A percentile compares a stretch with the other conserved stretches of the same genome.
These are phyloP conservation scores for Cladosporium sp. DNA, from an alignment of 2,329 filamentous ascomycete species.

Conservation along the genomic window DNA sequence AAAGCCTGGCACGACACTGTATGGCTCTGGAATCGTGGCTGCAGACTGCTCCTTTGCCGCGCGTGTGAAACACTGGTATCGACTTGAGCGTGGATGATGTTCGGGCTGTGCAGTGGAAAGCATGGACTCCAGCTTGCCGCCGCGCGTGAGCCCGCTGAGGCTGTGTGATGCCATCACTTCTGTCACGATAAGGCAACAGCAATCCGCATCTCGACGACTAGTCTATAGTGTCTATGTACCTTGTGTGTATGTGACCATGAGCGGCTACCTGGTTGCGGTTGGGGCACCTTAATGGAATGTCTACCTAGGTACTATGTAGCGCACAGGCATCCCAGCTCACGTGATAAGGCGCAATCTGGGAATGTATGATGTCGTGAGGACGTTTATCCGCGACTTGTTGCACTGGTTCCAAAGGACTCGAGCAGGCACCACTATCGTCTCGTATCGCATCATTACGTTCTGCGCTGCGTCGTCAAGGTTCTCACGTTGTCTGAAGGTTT, in stretches of 20 bases:
- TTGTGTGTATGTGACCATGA: background rate
- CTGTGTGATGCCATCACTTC: background rate
- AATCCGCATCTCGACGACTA: background rate
- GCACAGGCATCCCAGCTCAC: background rate
- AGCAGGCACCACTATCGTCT: background rate
- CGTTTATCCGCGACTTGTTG: slow-evolving; percentile 1
- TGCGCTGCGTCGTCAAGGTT: too few relatives aligned
- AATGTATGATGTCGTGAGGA: slow-evolving; percentile 4
- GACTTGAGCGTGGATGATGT: background rate
- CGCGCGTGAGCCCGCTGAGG: background rate
- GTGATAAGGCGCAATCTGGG: background rate
- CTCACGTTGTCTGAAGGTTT: too few relatives aligned
- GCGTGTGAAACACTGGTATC: slow-evolving; percentile 3
- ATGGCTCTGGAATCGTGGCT: background rate
- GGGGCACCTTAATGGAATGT: background rate
- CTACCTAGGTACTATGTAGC: background rate
- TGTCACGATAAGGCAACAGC: slow-evolving; percentile 1
- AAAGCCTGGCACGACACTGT: background rate
- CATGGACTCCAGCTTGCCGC: background rate
- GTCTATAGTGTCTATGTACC: background rate
- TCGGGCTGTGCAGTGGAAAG: slow-evolving; percentile 2
- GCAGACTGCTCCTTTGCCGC: background rate
- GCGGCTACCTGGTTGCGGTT: background rate
- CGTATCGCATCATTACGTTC: background rate
- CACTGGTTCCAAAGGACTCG: background rate